Evolutionary conservation across 176 grass and related monocot species (phyloP), one percentile per base, ranked within the genome.

Genomic region (Triticum urartu): DNA sequence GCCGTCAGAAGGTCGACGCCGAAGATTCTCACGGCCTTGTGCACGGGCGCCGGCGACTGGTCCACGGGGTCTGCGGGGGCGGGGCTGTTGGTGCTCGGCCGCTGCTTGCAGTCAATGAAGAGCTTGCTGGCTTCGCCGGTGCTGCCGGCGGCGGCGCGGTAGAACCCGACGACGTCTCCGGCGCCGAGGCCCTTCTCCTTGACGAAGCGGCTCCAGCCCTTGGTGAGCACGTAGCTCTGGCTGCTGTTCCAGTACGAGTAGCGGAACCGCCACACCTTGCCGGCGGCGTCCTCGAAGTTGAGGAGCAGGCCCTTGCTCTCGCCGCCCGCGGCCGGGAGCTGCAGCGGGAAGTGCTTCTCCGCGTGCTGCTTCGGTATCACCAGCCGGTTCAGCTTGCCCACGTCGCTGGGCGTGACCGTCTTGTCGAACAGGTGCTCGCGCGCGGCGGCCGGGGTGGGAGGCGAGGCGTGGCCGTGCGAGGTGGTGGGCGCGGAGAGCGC

Each of bases 231-330:
- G 92, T 98, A 98, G 87, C 95, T 98, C 89, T 98, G 95, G 88
- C 93, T 95, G 87, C 95, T 98, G 77, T 98, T 98, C 95, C 95
- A 98, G 87, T 98, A 98, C 4, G 95, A 98, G 88, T 98, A 98
- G 15, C 95, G 88, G 79, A 98, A 95, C 5, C 95, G 82, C 95
- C 95, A 98, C 11, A 98, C 91, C 87, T 95, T 98, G 34, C 78
- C 91, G 13, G 2, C 83, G 32, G 79, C 87, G 85, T 98, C 95
- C 88, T 98, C 95, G 80, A 98, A 95, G 91, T 90, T 95, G 21
- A 98, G 89, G 24, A 98, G 91, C 64, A 98, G 68, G 34, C 95
- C 95, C 83, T 95, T 90, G 88, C 32, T 66, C 66, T 59, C 84
- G 35, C 36, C 66, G 38, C 18, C 88, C 2, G 61, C 78, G 10